A percentile compares a stretch with the other conserved stretches of the same genome.
These are phyloP conservation scores for Gaultheria prostrata DNA, from an alignment of 148 eudicot genomes.

Conservation along the genomic window DNA sequence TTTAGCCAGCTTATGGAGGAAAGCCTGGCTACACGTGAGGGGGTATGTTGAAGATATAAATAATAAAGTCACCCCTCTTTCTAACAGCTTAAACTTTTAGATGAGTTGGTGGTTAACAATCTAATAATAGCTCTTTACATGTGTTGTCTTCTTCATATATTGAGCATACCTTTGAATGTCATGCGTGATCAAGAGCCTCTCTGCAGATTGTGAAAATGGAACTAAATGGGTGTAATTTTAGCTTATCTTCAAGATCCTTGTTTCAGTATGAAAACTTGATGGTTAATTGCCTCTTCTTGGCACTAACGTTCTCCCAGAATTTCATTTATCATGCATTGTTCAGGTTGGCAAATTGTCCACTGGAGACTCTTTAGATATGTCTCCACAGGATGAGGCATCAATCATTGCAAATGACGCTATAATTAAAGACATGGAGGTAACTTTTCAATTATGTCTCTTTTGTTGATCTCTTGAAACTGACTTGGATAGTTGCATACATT, in stretches of 20 bases:
- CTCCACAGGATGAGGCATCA: constrained; percentile 76
- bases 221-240: not conserved
- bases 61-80: no score
- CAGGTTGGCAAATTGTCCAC: constrained; percentile 90
- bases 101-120: no score
- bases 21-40: no score
- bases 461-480: not conserved
- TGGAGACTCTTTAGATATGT: constrained; percentile 93
- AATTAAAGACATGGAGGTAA: constrained; percentile 93
- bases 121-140: not conserved
- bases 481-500: not conserved
- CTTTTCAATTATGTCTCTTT: not conserved
- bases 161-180: no score
- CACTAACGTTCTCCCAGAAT: not conserved
- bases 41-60: no score
- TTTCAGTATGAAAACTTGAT: not conserved
- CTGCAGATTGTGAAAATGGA: not conserved
- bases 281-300: not conserved
- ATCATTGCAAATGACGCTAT: constrained; percentile 81
- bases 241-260: not conserved
- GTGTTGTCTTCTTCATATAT: not conserved
- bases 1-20: no score
- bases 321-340: constrained; percentile 13
- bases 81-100: no score
- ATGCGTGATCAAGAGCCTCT: no score